Base-by-base conservation (phyloP, 1,284 basidiomycete genomes). In the Sporisorium sorghi region DNA sequence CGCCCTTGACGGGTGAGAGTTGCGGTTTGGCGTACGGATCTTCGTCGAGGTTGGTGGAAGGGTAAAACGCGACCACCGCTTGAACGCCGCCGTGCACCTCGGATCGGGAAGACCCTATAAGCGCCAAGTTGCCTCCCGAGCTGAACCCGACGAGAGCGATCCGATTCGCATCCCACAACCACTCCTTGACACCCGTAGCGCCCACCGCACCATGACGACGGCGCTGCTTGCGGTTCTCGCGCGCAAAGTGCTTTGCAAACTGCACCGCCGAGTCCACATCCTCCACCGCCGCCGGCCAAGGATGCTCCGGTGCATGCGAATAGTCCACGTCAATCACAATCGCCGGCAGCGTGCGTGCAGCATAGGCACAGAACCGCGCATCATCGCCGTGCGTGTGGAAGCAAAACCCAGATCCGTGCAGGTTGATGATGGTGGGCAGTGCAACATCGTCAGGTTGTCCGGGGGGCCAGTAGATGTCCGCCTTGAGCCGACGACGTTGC, bases 201-300 rank as follows among this genome's bases (percentile, higher is more conserved):
- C 64, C 70, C 0, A 53, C 33, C 0, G 63, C 59, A n/a, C 70
- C 64, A 28, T 67, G 64, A 21, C 61, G 46, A n/a, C 47, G 44
- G 10, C 72, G 53, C 42, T 69, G 60, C 43, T 66, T 66, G 32
- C 61, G 49, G 17, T 63, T 59, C 44, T 66, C 56, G 0, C 14
- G 15, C 0, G 72, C 72, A 47, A 74, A 74, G n/a, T 66, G 62
- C 21, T 51, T 54, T 24, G 48, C 87, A 89, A 91, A 93, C 51
- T 88, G 83, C 5, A 92, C 85, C 2, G 90, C 86, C 43, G 90
- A 89, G 39, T 91, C 85, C 0, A 90, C 89, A 77, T 93, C 92
- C 43, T 91, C 88, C 0, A 91, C 88, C 0, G 91, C 91, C 1
- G 89, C 88, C 2, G 92, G 92, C 76, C 91, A 92, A 5, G 88